A percentile compares a stretch with the other conserved stretches of the same genome.
phyloP scores from a whole-genome alignment of 768 basidiomycete species.

The Lentinula guzmanii region DNA sequence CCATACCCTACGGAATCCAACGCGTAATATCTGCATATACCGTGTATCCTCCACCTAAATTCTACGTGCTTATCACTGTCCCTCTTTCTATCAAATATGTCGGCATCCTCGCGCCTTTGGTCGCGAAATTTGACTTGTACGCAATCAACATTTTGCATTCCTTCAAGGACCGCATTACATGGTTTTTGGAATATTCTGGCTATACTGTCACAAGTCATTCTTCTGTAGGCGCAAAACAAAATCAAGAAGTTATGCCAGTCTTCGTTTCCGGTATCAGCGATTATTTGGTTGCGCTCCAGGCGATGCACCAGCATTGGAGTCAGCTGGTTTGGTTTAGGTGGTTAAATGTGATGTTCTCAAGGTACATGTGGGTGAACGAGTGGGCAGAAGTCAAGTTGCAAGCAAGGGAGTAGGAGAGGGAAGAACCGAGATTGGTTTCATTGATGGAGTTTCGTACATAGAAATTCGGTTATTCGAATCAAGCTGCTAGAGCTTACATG shows the following conservation, averaged over 20 bases:
- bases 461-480: background rate
- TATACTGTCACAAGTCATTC: background rate
- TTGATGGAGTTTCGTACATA: background rate
- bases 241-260: constrained; percentile 22
- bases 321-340: constrained; percentile 91
- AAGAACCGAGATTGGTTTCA: no score
- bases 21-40: constrained; percentile 29
- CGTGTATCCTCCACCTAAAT: constrained; percentile 21
- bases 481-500: background rate
- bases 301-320: constrained; percentile 67
- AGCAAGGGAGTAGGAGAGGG: background rate
- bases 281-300: constrained; percentile 52
- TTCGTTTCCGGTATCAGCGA: constrained; percentile 53
- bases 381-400: constrained; percentile 53
- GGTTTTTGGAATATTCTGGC: background rate
- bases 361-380: constrained; percentile 93
- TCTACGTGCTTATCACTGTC: constrained; percentile 59
- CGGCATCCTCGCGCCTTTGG: constrained; percentile 43
- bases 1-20: constrained; percentile 53
- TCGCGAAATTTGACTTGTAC: constrained; percentile 42
- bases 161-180: constrained; percentile 17
- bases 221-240: background rate
- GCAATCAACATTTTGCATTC: constrained; percentile 17
- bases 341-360: constrained; percentile 72
- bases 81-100: constrained; percentile 56